Evolutionary conservation across 345 rosid genomes (phyloP).

Genomic region (Lenwebbia sp.): DNA sequence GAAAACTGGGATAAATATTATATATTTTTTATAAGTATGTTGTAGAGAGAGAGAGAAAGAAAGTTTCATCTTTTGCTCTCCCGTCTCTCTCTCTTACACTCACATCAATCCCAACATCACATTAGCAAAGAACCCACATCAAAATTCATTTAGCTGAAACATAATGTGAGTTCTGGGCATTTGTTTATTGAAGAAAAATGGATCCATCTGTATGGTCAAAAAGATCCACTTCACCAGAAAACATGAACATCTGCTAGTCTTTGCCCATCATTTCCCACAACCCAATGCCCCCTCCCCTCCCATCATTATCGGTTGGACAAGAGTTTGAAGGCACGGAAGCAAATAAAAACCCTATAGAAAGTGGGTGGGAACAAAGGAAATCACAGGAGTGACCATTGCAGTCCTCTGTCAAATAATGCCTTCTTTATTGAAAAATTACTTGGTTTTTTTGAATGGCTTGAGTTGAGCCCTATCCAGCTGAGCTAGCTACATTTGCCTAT

Average conservation of each 20-base stretch:
- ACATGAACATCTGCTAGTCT: conserved; percentile 3
- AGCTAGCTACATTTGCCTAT: not conserved
- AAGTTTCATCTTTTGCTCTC: not conserved
- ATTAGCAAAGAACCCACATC: not conserved
- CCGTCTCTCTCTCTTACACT: not conserved
- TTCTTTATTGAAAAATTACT: not conserved
- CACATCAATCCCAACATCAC: conserved; percentile 35
- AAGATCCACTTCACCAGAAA: not conserved
- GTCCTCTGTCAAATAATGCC: not conserved
- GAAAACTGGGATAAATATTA: conserved; percentile 15
- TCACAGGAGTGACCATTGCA: not conserved
- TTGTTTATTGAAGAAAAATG: not conserved
- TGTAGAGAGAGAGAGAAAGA: not conserved
- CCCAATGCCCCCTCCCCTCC: conserved; percentile 25
- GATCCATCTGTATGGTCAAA: not conserved
- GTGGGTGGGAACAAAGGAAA: not conserved
- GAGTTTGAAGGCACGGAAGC: not conserved
- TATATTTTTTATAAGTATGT: no score
- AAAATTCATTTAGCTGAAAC: not conserved
- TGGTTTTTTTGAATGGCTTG: not conserved
- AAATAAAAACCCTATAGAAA: not conserved
- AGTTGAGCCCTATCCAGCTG: not conserved
- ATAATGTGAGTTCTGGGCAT: not conserved
- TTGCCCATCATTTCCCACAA: conserved; percentile 27
- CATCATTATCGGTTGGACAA: conserved; percentile 6